phyloP scores from a whole-genome alignment of 139 green algal species.

The Haematococcus sp. region DNA sequence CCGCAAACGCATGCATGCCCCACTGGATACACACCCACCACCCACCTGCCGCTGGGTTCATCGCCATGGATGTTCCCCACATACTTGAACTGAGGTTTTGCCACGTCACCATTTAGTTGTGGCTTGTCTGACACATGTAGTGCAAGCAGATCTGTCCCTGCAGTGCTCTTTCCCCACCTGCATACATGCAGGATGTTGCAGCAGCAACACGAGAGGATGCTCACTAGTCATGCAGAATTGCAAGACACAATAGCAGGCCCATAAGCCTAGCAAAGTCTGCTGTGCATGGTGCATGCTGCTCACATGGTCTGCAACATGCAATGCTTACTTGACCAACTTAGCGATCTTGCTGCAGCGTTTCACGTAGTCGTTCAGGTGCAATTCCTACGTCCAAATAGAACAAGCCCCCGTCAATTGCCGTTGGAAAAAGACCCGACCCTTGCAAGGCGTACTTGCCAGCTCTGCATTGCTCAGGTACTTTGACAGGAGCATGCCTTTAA shows the following conservation, averaged over 20 bases:
- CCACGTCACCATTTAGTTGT: background rate
- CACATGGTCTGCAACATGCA: slow-evolving; percentile 26
- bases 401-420: too few relatives aligned
- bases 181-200: background rate
- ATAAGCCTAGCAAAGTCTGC: background rate
- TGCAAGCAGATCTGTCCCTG: slow-evolving; percentile 47
- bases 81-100: slow-evolving; percentile 67
- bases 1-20: too few relatives aligned
- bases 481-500: too few relatives aligned
- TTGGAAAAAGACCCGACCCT: too few relatives aligned
- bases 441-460: too few relatives aligned
- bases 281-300: background rate
- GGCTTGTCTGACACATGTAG: slow-evolving; percentile 58
- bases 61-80: slow-evolving; percentile 87
- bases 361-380: background rate
- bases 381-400: background rate
- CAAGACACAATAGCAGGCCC: too few relatives aligned
- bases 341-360: slow-evolving; percentile 1
- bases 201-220: too few relatives aligned
- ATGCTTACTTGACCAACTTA: slow-evolving; percentile 5
- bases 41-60: slow-evolving; percentile 74
- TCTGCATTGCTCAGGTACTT: too few relatives aligned
- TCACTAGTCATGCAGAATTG: too few relatives aligned
- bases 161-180: slow-evolving; percentile 30
- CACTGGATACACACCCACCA: background rate